Evolutionary conservation across 495 filamentous ascomycete genomes (phyloP).

Genomic region (Diplogelasinospora grovesii): DNA sequence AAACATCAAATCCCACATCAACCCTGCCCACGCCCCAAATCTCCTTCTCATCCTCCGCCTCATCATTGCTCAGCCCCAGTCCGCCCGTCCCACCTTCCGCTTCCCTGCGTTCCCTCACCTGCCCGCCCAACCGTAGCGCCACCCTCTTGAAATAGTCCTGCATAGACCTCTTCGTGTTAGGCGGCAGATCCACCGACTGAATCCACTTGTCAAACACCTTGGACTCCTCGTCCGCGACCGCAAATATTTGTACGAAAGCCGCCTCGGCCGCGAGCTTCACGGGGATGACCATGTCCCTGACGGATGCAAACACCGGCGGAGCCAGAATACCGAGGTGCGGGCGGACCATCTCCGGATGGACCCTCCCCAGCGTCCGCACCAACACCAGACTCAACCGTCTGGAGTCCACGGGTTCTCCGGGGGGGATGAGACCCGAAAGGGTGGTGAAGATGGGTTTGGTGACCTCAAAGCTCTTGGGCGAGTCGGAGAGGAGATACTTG

Average conservation of each 20-base stretch:
- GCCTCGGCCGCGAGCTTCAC: constrained; percentile 94
- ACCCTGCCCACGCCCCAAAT: constrained; percentile 92
- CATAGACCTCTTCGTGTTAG: constrained; percentile 80
- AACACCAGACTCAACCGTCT: constrained; percentile 86
- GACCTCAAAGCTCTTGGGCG: constrained; percentile 56
- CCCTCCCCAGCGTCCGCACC: constrained; percentile 73
- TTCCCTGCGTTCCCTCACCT: constrained; percentile 79
- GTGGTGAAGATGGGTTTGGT: constrained; percentile 74
- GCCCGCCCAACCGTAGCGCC: constrained; percentile 68
- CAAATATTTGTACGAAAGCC: constrained; percentile 90
- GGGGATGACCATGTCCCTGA: constrained; percentile 90
- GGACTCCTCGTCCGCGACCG: constrained; percentile 76
- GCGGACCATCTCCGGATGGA: constrained; percentile 65
- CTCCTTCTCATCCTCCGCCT: constrained; percentile 89
- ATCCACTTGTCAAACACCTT: constrained; percentile 92
- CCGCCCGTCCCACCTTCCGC: constrained; percentile 87
- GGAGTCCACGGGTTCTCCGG: constrained; percentile 70
- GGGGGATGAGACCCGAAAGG: constrained; percentile 64
- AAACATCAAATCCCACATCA: constrained; percentile 65
- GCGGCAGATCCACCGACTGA: constrained; percentile 44
- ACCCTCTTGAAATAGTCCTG: constrained; percentile 96
- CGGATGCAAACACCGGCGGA: constrained; percentile 78
- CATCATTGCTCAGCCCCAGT: constrained; percentile 77
- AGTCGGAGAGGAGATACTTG: constrained; percentile 74
- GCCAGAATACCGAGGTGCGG: constrained; percentile 74